Evolutionary conservation across 306 rosid genomes (phyloP), one percentile per base, ranked within the genome.

Genomic region (Corylus americana): DNA sequence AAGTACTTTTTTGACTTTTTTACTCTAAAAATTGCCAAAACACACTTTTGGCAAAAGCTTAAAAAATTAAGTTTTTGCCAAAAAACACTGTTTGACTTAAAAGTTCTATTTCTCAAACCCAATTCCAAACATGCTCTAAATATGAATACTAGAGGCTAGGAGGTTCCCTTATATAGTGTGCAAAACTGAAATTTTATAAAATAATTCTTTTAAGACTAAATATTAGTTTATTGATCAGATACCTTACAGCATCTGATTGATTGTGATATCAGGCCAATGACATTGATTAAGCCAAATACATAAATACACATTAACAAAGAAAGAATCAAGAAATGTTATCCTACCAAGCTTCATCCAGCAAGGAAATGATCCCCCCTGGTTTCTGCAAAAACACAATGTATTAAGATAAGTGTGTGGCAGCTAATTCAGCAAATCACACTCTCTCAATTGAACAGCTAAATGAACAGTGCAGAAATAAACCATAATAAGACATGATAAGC

Each of bases 281-380:
- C 31, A 59, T 25, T 59, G 37, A 59, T 59, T 59, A 48, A 62
- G 73, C 82, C 29, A 77, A 39, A 70, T 58, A 69, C 29, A 74
- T 50, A 54, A 50, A 76, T 39, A 63, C 44, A 35, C 63, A 63
- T 11, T 7, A 48, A 42, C 12, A 74, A 39, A 53, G 49, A 47
- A 73, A 74, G 77, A 80, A 76, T 31, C 50, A 74, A 85, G 72
- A 79, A 75, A 59, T 66, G 37, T 66, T 67, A 75, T 68, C 95
- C 81, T 95, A 95, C 98, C 97, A 95, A 66, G 98, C 96, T 84
- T 95, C 98, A 84, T 95, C 98, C 67, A 92, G 98, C 68, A 95
- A 85, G 80, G 96, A 83, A 74, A 95, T 87, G 70, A 95, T 84
- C 80, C 98, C 98, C 74, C 98, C 96, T 13, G 96, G 97, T 88